Evolutionary conservation across 768 basidiomycete genomes (phyloP).

Genomic region (Lepiota brunneoincarnata): DNA sequence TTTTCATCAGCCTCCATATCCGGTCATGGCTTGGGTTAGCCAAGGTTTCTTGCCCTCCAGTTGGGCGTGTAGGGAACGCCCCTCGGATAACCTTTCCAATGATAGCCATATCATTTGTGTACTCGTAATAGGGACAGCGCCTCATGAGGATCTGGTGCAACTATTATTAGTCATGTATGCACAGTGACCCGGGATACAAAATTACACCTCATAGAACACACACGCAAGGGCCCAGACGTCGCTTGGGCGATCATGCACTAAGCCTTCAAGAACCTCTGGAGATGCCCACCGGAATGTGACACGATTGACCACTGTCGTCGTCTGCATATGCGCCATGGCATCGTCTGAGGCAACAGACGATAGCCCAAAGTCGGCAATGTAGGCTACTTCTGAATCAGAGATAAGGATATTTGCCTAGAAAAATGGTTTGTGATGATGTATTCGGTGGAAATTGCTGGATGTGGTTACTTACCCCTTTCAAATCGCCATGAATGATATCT

Average conservation of each 20-base stretch:
- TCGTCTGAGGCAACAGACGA: slow-evolving; percentile 12
- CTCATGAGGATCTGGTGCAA: too few relatives aligned
- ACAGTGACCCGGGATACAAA: too few relatives aligned
- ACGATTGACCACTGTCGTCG: not conserved
- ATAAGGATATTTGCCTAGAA: slow-evolving; percentile 17
- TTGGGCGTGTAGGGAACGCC: too few relatives aligned
- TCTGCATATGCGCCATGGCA: slow-evolving; percentile 1
- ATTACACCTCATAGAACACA: slow-evolving; percentile 17
- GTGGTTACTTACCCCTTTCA: slow-evolving; percentile 19
- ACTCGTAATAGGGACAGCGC: too few relatives aligned
- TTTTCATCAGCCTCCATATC: too few relatives aligned
- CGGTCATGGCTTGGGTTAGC: too few relatives aligned
- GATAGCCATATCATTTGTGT: too few relatives aligned
- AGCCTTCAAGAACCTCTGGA: slow-evolving; percentile 16
- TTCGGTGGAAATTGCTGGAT: not conserved
- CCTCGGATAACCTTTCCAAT: too few relatives aligned
- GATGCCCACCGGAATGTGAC: slow-evolving; percentile 18
- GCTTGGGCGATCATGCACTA: slow-evolving; percentile 1
- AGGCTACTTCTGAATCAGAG: slow-evolving; percentile 8
- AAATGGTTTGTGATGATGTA: not conserved
- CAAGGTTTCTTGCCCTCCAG: too few relatives aligned
- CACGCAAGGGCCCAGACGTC: slow-evolving; percentile 19
- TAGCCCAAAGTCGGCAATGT: slow-evolving; percentile 19
- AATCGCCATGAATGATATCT: slow-evolving; percentile 17
- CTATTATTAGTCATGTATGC: too few relatives aligned